phyloP scores from a whole-genome alignment of 208 protist species.

The Naegleria gruberi region DNA sequence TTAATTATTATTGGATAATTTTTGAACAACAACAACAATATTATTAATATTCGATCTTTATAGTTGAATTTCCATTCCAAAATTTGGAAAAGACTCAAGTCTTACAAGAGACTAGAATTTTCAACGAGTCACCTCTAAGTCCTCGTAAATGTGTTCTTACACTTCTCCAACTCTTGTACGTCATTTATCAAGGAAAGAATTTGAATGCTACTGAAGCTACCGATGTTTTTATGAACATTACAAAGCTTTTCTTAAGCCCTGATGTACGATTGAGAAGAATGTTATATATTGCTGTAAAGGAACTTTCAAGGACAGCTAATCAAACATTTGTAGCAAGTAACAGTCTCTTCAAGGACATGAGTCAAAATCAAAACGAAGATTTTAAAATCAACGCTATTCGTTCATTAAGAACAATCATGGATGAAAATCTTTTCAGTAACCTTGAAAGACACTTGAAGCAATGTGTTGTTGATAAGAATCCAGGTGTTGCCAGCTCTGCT shows the following conservation, averaged over 20 bases:
- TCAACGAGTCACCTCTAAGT: conserved; percentile 80
- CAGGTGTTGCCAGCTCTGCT: conserved; percentile 85
- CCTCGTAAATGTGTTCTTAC: conserved; percentile 66
- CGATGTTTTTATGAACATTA: conserved; percentile 94
- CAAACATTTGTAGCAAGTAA: conserved; percentile 93
- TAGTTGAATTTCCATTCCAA: conserved; percentile 64
- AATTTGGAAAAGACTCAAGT: conserved; percentile 81
- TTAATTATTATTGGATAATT: background rate
- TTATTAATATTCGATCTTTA: too few relatives aligned
- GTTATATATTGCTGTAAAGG: conserved; percentile 95
- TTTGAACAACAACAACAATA: background rate
- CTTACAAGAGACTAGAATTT: conserved; percentile 86
- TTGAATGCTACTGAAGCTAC: conserved; percentile 87
- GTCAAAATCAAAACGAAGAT: conserved; percentile 65
- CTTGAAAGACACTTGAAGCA: conserved; percentile 94
- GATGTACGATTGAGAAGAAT: conserved; percentile 85
- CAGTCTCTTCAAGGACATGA: conserved; percentile 93
- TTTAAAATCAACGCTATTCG: conserved; percentile 85
- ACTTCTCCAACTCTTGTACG: conserved; percentile 89
- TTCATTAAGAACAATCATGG: conserved; percentile 86
- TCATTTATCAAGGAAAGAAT: conserved; percentile 78
- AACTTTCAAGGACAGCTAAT: conserved; percentile 79
- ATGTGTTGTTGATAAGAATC: conserved; percentile 87
- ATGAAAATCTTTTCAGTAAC: conserved; percentile 69
- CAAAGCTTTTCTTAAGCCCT: conserved; percentile 93